Conservation (phyloP, 768 basidiomycete species). For the Suillus hirtellus region DNA sequence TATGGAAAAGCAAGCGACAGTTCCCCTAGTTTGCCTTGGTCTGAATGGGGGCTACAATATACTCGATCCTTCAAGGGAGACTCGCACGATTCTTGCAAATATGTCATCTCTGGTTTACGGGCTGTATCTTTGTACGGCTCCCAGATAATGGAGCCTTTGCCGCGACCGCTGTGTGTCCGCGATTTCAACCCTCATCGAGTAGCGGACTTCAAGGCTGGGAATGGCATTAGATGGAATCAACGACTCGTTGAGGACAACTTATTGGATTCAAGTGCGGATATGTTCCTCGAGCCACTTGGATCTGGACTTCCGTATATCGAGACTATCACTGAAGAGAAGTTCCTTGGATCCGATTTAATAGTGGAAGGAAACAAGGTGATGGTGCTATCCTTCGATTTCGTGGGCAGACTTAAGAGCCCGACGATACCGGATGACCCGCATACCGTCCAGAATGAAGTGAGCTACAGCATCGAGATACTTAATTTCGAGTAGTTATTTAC, state of each 20-base stretch:
- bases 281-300: neutral
- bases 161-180: neutral
- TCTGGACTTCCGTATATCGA: neutral
- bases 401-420: neutral
- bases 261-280: neutral
- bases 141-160: neutral
- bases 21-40: neutral
- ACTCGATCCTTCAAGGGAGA: neutral
- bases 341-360: neutral
- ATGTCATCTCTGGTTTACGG: neutral
- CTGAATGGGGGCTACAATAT: neutral
- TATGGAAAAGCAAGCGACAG: too few species aligned
- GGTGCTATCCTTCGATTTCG: neutral
- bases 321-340: neutral
- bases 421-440: neutral
- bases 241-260: neutral
- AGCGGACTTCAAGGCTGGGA: neutral
- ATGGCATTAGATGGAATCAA: neutral
- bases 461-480: neutral
- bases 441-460: neutral
- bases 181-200: constrained; percentile 1
- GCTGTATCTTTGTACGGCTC: neutral
- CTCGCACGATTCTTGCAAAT: neutral
- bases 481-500: neutral
- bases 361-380: neutral